Percentiles rank a stretch among this genome's conserved stretches.
These are phyloP conservation scores for Trichocladium antarcticum DNA, from an alignment of 495 filamentous ascomycete genomes.

Conservation along the genomic window DNA sequence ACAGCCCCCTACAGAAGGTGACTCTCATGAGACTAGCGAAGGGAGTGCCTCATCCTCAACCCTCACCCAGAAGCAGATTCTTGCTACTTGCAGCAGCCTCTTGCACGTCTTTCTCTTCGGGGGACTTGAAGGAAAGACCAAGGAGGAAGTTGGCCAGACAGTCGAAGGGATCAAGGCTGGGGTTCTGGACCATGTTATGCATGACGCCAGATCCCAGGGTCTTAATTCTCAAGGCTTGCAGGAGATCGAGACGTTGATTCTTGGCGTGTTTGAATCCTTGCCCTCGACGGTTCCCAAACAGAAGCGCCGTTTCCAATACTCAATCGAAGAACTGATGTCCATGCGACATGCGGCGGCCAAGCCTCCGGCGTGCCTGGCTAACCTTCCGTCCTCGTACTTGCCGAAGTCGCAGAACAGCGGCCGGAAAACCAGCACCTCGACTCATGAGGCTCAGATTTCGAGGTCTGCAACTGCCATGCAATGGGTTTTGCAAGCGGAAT, in stretches of 20 bases:
- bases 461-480: conserved; percentile 6
- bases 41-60: background rate
- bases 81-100: background rate
- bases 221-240: background rate
- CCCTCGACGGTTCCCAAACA: background rate
- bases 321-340: background rate
- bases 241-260: background rate
- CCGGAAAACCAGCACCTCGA: background rate
- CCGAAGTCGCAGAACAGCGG: background rate
- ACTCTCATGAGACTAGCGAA: too few species aligned
- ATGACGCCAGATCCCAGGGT: background rate
- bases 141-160: background rate
- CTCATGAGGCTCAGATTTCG: background rate
- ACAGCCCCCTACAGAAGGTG: too few species aligned
- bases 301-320: background rate
- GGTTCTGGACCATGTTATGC: background rate
- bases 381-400: background rate
- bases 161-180: background rate
- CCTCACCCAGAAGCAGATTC: background rate
- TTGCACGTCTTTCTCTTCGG: background rate
- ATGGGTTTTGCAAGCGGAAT: conserved; percentile 2
- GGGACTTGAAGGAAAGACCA: background rate
- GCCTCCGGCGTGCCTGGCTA: background rate
- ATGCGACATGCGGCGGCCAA: background rate
- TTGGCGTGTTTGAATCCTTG: background rate